phyloP scores from a whole-genome alignment of 192 early-diverging fungal genomes.

The Kickxella alabastrina region DNA sequence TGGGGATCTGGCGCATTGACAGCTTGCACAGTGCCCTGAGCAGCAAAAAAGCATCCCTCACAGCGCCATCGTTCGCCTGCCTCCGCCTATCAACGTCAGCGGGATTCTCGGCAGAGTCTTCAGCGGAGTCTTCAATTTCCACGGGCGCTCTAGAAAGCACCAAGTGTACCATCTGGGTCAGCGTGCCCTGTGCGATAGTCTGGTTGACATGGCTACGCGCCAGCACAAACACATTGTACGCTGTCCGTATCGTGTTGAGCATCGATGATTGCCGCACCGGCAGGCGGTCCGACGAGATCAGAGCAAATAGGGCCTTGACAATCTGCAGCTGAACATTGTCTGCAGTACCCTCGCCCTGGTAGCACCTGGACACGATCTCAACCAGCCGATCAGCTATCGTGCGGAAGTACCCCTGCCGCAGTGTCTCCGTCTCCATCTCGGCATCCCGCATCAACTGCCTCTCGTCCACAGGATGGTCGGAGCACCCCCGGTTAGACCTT shows the following conservation, averaged over 20 bases:
- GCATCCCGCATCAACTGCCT: slow-evolving; percentile 2
- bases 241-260: slow-evolving; percentile 75
- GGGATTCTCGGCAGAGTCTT: background rate
- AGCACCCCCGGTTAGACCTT: slow-evolving; percentile 6
- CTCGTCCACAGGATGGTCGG: slow-evolving; percentile 5
- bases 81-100: background rate
- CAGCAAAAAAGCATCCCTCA: slow-evolving; percentile 77
- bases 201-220: slow-evolving; percentile 69
- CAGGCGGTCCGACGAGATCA: slow-evolving; percentile 64
- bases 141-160: slow-evolving; percentile 68
- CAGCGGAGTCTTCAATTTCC: slow-evolving; percentile 8
- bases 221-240: slow-evolving; percentile 86
- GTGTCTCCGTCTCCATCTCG: slow-evolving; percentile 5
- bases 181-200: slow-evolving; percentile 80
- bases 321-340: slow-evolving; percentile 90
- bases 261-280: slow-evolving; percentile 72
- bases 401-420: slow-evolving; percentile 1
- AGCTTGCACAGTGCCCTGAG: slow-evolving; percentile 86
- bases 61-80: slow-evolving; percentile 20
- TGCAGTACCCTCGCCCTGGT: slow-evolving; percentile 73
- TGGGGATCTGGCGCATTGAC: slow-evolving; percentile 77
- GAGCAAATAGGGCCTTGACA: slow-evolving; percentile 83
- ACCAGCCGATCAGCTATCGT: slow-evolving; percentile 53
- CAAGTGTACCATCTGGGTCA: slow-evolving; percentile 85
- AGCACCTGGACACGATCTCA: slow-evolving; percentile 71